Conservation (phyloP, 345 rosid genomes). For the Salix purpurea region DNA sequence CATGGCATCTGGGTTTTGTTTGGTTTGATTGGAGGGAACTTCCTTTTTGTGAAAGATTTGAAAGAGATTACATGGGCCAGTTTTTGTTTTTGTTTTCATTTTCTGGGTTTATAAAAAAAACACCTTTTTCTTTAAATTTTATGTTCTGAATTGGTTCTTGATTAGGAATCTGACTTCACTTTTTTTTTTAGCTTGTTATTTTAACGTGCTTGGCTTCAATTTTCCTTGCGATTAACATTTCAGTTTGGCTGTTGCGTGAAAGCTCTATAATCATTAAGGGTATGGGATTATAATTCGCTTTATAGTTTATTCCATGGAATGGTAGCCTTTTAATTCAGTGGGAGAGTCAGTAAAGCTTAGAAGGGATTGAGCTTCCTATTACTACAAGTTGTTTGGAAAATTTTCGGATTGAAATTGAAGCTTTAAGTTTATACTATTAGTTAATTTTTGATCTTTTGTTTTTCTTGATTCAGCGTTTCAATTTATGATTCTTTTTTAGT, state of each 20-base stretch:
- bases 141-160: neutral
- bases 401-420: neutral
- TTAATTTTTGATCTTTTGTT: neutral
- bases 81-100: neutral
- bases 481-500: neutral
- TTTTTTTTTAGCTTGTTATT: neutral
- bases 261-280: neutral
- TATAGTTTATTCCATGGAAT: neutral
- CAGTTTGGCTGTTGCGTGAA: neutral
- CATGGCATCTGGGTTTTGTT: neutral
- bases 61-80: neutral
- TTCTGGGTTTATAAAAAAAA: neutral
- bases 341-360: neutral
- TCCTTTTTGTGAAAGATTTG: neutral
- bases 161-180: neutral
- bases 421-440: neutral
- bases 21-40: neutral
- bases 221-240: neutral
- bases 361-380: neutral
- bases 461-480: neutral
- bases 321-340: neutral
- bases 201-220: neutral
- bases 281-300: neutral
- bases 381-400: neutral
- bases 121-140: neutral